These are phyloP conservation scores for Lentinula detonsa DNA, from an alignment of 768 basidiomycete species.

Conservation along the genomic window DNA sequence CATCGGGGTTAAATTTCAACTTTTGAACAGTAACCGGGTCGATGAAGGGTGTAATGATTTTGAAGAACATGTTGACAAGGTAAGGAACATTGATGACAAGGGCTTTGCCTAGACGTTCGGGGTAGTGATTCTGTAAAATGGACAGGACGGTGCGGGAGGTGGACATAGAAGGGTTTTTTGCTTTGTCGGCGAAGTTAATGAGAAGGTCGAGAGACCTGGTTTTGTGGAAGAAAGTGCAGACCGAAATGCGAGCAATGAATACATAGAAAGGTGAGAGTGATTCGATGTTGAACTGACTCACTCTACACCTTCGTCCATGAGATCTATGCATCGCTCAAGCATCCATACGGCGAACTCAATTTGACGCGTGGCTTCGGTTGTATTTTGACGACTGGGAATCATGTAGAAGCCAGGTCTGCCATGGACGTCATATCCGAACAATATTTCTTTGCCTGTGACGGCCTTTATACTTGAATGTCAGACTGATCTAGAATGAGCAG, in stretches of 20 bases:
- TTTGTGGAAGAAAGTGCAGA: not conserved
- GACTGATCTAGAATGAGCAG: not conserved
- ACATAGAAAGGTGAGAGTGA: not conserved
- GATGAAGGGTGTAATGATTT: slow-evolving; percentile 72
- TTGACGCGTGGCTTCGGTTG: slow-evolving; percentile 59
- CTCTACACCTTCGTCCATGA: slow-evolving; percentile 83
- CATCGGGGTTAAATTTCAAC: slow-evolving; percentile 68
- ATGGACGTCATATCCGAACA: slow-evolving; percentile 67
- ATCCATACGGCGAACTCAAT: slow-evolving; percentile 72
- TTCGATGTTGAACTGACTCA: slow-evolving; percentile 24
- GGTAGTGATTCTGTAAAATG: slow-evolving; percentile 80
- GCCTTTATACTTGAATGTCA: slow-evolving; percentile 32
- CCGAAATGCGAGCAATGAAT: not conserved
- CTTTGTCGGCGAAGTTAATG: slow-evolving; percentile 72
- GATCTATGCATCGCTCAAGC: slow-evolving; percentile 69
- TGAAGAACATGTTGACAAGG: slow-evolving; percentile 68
- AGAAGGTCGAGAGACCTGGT: slow-evolving; percentile 61
- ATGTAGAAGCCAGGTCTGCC: slow-evolving; percentile 70
- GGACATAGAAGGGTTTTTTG: slow-evolving; percentile 45
- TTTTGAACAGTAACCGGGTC: slow-evolving; percentile 78
- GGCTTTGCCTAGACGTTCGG: slow-evolving; percentile 74
- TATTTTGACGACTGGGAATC: slow-evolving; percentile 70
- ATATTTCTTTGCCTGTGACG: slow-evolving; percentile 75
- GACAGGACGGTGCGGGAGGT: slow-evolving; percentile 43
- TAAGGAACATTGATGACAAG: slow-evolving; percentile 80